phyloP scores from a whole-genome alignment of 768 basidiomycete genomes.

The Auricularia auricula-judae region DNA sequence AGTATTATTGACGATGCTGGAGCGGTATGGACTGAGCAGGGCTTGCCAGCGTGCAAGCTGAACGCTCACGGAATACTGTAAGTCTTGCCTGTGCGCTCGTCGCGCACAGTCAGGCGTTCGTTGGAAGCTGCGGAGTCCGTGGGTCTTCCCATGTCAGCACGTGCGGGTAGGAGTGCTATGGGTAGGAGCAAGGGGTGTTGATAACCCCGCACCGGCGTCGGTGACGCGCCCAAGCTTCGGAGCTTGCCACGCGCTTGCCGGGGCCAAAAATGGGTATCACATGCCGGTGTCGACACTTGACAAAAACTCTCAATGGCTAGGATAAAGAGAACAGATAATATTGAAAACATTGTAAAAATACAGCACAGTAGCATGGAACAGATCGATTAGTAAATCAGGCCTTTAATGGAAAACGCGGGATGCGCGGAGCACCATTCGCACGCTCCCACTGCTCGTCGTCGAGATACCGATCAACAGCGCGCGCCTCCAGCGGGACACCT shows the following conservation, averaged over 20 bases:
- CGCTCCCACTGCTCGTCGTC: conserved; percentile 64
- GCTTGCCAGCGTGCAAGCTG: not conserved
- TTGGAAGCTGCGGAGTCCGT: not conserved
- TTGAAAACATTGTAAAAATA: too few relatives aligned
- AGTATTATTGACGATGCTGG: conserved; percentile 69
- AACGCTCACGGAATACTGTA: conserved; percentile 57
- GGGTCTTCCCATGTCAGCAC: not conserved
- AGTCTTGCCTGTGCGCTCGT: conserved; percentile 77
- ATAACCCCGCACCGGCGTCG: too few relatives aligned
- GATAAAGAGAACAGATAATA: too few relatives aligned
- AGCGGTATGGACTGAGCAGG: not conserved
- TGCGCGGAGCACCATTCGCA: not conserved
- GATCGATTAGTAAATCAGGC: not conserved
- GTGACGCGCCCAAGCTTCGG: too few relatives aligned
- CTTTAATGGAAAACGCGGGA: not conserved
- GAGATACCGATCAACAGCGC: conserved; percentile 48
- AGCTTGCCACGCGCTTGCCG: too few relatives aligned
- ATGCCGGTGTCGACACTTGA: too few relatives aligned
- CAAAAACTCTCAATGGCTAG: too few relatives aligned
- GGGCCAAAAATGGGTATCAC: too few relatives aligned
- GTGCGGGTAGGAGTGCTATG: not conserved
- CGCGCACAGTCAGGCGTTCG: conserved; percentile 49
- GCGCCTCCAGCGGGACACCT: conserved; percentile 26
- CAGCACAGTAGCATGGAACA: too few relatives aligned
- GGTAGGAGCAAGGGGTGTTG: not conserved